These are phyloP conservation scores for Toxicodendron radicans DNA, from an alignment of 345 rosid genomes.

Conservation along the genomic window DNA sequence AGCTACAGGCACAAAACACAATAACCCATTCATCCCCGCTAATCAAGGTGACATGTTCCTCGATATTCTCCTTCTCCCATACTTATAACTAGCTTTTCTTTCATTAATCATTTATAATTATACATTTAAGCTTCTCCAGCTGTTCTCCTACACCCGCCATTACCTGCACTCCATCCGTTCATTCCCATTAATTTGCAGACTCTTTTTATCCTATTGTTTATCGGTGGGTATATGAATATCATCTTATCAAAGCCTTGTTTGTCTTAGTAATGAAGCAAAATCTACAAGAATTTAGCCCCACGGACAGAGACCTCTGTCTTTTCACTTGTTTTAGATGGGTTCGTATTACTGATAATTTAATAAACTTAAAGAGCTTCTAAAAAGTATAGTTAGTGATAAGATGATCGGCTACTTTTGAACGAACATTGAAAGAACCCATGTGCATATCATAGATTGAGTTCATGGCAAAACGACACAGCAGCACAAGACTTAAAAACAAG, in stretches of 20 bases:
- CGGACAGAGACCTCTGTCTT: too few species aligned
- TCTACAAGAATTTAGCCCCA: too few species aligned
- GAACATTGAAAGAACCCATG: conserved; percentile 3
- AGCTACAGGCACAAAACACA: conserved; percentile 22
- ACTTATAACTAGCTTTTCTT: conserved; percentile 5
- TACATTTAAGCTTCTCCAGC: conserved; percentile 22
- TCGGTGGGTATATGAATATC: too few species aligned
- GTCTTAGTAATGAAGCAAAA: not conserved
- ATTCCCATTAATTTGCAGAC: too few species aligned
- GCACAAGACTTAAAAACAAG: not conserved
- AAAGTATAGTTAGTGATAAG: not conserved
- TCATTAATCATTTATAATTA: conserved; percentile 10
- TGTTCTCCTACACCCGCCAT: conserved; percentile 31
- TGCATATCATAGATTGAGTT: not conserved
- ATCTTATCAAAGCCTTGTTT: too few species aligned
- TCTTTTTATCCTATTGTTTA: too few species aligned
- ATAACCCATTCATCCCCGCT: conserved; percentile 31
- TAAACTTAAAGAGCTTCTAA: too few species aligned
- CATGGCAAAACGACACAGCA: not conserved
- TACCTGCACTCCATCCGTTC: conserved; percentile 22
- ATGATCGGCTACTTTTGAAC: not conserved
- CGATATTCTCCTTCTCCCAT: conserved; percentile 27
- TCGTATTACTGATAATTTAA: too few species aligned
- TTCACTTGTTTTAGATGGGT: not conserved
- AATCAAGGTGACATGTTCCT: conserved; percentile 55